Evolutionary conservation across 1,139 yeast genomes (phyloP).

Genomic region (Meyerozyma athensensis): DNA sequence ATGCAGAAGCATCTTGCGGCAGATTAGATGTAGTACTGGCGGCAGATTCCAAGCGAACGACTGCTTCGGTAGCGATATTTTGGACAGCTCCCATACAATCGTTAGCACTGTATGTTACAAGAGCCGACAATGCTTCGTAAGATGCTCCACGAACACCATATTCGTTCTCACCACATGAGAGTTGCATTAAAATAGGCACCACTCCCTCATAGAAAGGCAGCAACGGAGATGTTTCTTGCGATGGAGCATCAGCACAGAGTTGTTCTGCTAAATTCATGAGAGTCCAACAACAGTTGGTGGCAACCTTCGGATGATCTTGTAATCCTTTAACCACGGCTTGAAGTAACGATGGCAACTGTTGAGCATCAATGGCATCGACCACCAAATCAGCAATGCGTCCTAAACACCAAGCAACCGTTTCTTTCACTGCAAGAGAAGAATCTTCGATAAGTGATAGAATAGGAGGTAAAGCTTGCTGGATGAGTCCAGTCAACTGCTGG

Average conservation of each 20-base stretch:
- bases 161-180: conserved; percentile 76
- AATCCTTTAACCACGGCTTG: conserved; percentile 73
- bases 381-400: conserved; percentile 93
- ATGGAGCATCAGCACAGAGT: conserved; percentile 56
- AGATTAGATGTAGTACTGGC: conserved; percentile 38
- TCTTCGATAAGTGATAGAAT: conserved; percentile 71
- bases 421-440: conserved; percentile 78
- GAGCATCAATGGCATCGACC: conserved; percentile 67
- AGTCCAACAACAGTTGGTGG: conserved; percentile 97
- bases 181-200: conserved; percentile 64
- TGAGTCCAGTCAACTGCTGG: conserved; percentile 58
- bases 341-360: conserved; percentile 65
- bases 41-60: conserved; percentile 55
- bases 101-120: conserved; percentile 70
- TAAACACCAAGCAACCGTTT: conserved; percentile 97
- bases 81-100: conserved; percentile 69
- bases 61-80: conserved; percentile 67
- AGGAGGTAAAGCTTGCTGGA: conserved; percentile 79
- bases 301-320: conserved; percentile 85
- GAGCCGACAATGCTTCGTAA: conserved; percentile 82
- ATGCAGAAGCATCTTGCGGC: conserved; percentile 52
- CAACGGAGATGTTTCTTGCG: conserved; percentile 54
- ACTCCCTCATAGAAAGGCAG: conserved; percentile 68
- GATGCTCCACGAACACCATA: conserved; percentile 91
- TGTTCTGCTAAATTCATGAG: conserved; percentile 88